Percentiles rank a stretch among this genome's conserved stretches.
Conservation (phyloP, 73 alveolate species). For the Paramecium sonneborni region DNA sequence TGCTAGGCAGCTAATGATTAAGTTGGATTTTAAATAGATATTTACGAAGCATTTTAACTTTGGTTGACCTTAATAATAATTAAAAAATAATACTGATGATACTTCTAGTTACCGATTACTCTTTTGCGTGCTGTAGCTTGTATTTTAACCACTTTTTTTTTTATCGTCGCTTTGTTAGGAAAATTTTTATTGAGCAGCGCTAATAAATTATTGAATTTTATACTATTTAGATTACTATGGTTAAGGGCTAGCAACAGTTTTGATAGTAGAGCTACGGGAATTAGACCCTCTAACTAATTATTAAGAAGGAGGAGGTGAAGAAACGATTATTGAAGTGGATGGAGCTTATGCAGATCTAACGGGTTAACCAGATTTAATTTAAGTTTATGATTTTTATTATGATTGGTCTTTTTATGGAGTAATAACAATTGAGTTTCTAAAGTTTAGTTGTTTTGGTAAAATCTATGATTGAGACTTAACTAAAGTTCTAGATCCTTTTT, state of each 20-base stretch:
- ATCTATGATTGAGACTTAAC: slow-evolving; percentile 12
- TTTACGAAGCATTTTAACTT: background rate
- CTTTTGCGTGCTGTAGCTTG: background rate
- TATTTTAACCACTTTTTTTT: background rate
- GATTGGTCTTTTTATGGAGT: background rate
- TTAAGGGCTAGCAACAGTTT: background rate
- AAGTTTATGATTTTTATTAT: background rate
- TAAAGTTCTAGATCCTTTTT: background rate
- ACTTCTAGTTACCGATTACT: background rate
- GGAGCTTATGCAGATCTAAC: slow-evolving; percentile 22
- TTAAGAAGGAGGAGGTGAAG: background rate
- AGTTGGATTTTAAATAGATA: background rate
- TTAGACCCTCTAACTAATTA: background rate
- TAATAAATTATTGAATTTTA: background rate
- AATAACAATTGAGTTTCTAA: background rate
- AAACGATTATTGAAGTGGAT: background rate
- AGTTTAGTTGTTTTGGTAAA: background rate
- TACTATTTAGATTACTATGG: background rate
- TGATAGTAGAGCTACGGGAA: background rate
- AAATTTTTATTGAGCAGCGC: background rate
- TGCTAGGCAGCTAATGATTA: background rate
- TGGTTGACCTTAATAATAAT: background rate
- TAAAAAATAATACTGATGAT: background rate
- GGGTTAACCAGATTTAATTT: background rate
- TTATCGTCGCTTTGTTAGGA: background rate